Evolutionary conservation across 805 yeast species (phyloP).

Genomic region (Teunomyces aglyptinius): DNA sequence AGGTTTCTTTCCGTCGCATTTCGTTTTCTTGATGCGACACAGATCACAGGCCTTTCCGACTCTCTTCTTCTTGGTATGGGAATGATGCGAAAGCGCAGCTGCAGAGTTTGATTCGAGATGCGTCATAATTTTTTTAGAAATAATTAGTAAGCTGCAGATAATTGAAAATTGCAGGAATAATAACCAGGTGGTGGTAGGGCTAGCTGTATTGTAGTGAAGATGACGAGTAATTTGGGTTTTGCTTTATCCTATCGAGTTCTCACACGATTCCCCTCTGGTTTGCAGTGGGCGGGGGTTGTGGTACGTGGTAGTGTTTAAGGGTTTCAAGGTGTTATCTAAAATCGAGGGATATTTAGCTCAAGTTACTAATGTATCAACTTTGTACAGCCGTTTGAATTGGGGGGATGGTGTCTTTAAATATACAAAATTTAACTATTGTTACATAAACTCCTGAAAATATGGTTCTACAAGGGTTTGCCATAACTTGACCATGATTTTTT

Average conservation of each 20-base stretch:
- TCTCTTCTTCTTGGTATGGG: constrained; percentile 43
- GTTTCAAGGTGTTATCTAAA: too few relatives aligned
- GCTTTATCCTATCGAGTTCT: neutral
- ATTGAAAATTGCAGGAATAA: neutral
- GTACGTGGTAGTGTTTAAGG: neutral
- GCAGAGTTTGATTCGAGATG: neutral
- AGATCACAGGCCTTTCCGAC: constrained; percentile 67
- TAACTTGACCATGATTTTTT: neutral
- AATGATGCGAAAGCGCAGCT: neutral
- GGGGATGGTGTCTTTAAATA: constrained; percentile 1
- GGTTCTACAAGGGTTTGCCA: neutral
- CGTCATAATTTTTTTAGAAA: neutral
- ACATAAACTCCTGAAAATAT: constrained; percentile 2
- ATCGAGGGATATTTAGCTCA: neutral
- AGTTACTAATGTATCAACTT: neutral
- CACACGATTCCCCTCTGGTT: neutral
- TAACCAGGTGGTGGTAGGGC: too few relatives aligned
- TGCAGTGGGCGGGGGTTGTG: neutral
- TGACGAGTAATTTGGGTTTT: neutral
- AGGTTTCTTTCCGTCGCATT: constrained; percentile 62
- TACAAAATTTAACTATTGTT: neutral
- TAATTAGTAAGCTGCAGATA: neutral
- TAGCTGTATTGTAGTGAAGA: neutral
- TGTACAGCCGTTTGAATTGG: constrained; percentile 2
- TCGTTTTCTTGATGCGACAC: constrained; percentile 61